Conservation (phyloP, 495 filamentous ascomycete species). For the Delitschia confertaspora region DNA sequence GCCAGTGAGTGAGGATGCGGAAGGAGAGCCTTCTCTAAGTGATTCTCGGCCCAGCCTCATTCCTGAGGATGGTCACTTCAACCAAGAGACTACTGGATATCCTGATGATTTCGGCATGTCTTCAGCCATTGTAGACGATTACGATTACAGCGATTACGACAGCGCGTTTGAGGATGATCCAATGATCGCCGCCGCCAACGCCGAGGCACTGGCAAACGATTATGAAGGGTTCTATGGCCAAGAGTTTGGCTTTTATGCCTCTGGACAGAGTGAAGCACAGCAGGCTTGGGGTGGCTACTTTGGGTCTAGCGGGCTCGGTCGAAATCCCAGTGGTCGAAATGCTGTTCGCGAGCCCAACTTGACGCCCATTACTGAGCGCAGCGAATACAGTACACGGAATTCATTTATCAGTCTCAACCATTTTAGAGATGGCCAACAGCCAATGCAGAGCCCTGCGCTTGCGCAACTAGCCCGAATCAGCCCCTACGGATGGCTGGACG, state of each 20-base stretch:
- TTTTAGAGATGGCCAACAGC: conserved; percentile 38
- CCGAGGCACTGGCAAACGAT: conserved; percentile 84
- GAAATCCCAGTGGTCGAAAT: conserved; percentile 59
- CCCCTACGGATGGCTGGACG: conserved; percentile 40
- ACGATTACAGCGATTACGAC: conserved; percentile 47
- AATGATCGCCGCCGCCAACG: conserved; percentile 92
- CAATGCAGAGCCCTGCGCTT: conserved; percentile 50
- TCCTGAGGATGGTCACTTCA: conserved; percentile 33
- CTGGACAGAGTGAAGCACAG: conserved; percentile 34
- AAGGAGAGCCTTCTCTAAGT: conserved; percentile 21
- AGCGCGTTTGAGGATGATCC: conserved; percentile 67
- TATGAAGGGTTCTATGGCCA: conserved; percentile 89
- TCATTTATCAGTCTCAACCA: conserved; percentile 67
- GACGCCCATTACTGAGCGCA: conserved; percentile 92
- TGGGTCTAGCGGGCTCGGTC: conserved; percentile 56
- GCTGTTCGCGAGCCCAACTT: conserved; percentile 79
- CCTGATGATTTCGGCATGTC: conserved; percentile 32
- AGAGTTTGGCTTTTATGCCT: conserved; percentile 95
- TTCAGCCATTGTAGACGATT: conserved; percentile 31
- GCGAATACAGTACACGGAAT: conserved; percentile 91
- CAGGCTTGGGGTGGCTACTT: conserved; percentile 87
- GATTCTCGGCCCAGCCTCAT: conserved; percentile 34
- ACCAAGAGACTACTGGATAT: conserved; percentile 29
- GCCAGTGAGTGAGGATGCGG: conserved; percentile 11
- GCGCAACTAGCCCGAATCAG: conserved; percentile 66